phyloP scores from a whole-genome alignment of 495 filamentous ascomycete species.

The Tricharina praecox region DNA sequence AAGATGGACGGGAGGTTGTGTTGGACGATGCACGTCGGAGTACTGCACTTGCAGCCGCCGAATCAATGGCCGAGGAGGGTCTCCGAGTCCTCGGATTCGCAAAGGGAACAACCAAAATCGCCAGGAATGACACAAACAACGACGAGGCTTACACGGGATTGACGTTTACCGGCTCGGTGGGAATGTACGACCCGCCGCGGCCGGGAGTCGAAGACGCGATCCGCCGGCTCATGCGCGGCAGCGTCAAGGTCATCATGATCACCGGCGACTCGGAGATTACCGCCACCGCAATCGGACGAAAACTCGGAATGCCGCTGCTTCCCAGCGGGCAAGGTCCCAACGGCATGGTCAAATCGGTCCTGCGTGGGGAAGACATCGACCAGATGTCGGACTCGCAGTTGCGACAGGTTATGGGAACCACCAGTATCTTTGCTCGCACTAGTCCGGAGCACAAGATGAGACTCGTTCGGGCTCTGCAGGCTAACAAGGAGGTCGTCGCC shows the following conservation, averaged over 20 bases:
- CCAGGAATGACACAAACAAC: conserved; percentile 26
- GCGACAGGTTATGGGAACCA: conserved; percentile 62
- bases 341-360: conserved; percentile 49
- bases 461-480: conserved; percentile 79
- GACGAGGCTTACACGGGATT: conserved; percentile 64
- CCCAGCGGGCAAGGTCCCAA: conserved; percentile 25
- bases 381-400: conserved; percentile 73
- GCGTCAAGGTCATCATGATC: conserved; percentile 96
- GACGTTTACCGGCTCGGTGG: conserved; percentile 78
- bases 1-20: conserved; percentile 71
- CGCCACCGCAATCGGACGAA: conserved; percentile 77
- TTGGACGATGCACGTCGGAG: conserved; percentile 62
- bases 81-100: conserved; percentile 84
- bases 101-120: conserved; percentile 40
- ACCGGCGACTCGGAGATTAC: conserved; percentile 92
- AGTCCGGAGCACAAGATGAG: conserved; percentile 97
- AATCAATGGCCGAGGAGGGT: conserved; percentile 81
- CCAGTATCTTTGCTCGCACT: conserved; percentile 87
- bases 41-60: conserved; percentile 62
- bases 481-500: conserved; percentile 87
- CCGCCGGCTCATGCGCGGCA: conserved; percentile 74
- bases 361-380: conserved; percentile 81
- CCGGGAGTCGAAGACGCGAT: conserved; percentile 80
- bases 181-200: conserved; percentile 92
- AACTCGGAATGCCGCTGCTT: conserved; percentile 69